Base-by-base conservation (phyloP, 768 basidiomycete genomes). In the Tulasnella sp. region DNA sequence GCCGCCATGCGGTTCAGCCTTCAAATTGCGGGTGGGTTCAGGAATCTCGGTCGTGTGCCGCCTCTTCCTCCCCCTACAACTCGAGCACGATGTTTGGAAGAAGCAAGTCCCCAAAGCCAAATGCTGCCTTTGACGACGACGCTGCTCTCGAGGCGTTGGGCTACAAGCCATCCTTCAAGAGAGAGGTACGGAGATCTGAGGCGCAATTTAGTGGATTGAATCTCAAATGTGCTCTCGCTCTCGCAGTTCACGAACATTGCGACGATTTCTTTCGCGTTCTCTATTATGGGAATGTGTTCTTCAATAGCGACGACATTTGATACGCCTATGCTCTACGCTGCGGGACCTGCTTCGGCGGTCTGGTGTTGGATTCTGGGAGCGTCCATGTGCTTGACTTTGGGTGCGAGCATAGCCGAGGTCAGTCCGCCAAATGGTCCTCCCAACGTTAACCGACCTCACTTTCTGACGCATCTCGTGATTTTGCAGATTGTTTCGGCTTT, bases 391-490 rank as follows among this genome's bases (percentile, higher is more conserved):
- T 82, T 83, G 69, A 83, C 83, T n/a, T 82, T 83, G 24, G 83
- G 83, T 58, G 80, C 82, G 48, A 82, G 79, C 31, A 84, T 84
- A 60, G 84, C 84, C 28, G 84, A 85, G 80, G 83, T 85, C 54
- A 48, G 81, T 81, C 24, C 28, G 3, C 9, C 54, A 54, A 4
- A 9, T 12, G 1, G 5, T 7, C 31, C 12, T 44, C 41, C 41
- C 42, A 28, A 44, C 24, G 75, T 46, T 28, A 44, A 42, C 20
- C 60, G n/a, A 58, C 16, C 50, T 54, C 31, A 37, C 5, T 34
- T 34, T 31, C 16, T 48, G 12, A 54, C 54, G 24, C 3, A 1
- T 20, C 24, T 54, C 54, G 54, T n/a, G 54, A 24, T 50, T 9
- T 37, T 28, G 28, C 74, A 80, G 79, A 44, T 80, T 14, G 82